A percentile compares a stretch with the other conserved stretches of the same genome.
Evolutionary conservation across 2,329 filamentous ascomycete species (phyloP).

Genomic region (Pseudophaeomoniella oleicola): DNA sequence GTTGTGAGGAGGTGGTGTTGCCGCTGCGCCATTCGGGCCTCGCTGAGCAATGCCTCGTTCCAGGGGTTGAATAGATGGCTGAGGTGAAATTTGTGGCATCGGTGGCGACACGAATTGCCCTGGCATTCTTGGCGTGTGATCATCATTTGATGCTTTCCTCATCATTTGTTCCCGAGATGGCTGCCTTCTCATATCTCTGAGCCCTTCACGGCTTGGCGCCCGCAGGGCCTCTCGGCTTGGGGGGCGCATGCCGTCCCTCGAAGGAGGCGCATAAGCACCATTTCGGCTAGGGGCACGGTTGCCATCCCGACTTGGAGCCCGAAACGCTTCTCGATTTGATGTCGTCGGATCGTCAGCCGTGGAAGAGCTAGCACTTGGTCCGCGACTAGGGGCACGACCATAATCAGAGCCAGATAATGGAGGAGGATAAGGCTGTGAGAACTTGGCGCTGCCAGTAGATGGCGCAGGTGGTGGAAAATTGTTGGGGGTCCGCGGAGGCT

Average conservation of each 20-base stretch:
- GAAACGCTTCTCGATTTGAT: constrained; percentile 5
- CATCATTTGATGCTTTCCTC: constrained; percentile 22
- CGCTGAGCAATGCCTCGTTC: not conserved
- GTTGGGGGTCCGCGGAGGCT: constrained; percentile 10
- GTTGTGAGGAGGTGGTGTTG: constrained; percentile 1
- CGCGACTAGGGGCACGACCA: not conserved
- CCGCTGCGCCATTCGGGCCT: not conserved
- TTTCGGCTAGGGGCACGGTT: constrained; percentile 23
- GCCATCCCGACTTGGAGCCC: constrained; percentile 5
- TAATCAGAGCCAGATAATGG: constrained; percentile 6
- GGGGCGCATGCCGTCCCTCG: constrained; percentile 10
- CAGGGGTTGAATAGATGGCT: not conserved
- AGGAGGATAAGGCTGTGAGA: constrained; percentile 13
- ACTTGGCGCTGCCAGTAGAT: constrained; percentile 10
- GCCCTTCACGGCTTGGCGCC: constrained; percentile 8
- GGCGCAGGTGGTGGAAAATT: constrained; percentile 11
- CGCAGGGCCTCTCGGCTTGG: constrained; percentile 22
- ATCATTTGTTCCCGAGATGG: constrained; percentile 21
- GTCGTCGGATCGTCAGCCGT: constrained; percentile 1
- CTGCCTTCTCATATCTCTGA: constrained; percentile 16
- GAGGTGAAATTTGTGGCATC: not conserved
- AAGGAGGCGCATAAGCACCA: constrained; percentile 6
- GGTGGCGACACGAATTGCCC: constrained; percentile 18
- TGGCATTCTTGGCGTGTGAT: constrained; percentile 23
- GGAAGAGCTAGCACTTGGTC: not conserved